Base-by-base conservation (phyloP, 768 basidiomycete species). In the Leccinum subgranulosum region DNA sequence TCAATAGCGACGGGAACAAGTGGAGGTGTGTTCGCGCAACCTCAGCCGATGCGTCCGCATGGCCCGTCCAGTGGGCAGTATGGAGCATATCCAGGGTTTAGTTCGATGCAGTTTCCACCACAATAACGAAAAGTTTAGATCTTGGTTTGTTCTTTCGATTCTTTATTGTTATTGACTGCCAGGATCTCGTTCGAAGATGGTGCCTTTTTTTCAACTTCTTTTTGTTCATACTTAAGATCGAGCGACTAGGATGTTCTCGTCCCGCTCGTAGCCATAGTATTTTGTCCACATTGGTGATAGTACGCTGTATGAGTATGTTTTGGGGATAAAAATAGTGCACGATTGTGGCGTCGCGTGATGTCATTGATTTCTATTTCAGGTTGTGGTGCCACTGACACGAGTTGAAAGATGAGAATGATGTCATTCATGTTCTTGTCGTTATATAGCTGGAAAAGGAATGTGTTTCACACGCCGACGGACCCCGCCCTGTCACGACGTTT, bases 271-370 rank as follows among this genome's bases (percentile, higher is more conserved):
- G 23, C 23, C 45, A 23, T 23, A 23, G 23, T 45, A n/a, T 21
- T 17, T 17, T 34, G 34, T 34, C 34, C 34, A 14, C 4, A 7
- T 34, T 34, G 29, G 45, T 21, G 48, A 54, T 15, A 11, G 25
- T 17, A 15, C 15, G 19, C 36, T 17, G 39, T 69, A 77, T 12
- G 75, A 72, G 79, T 80, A 65, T 34, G 72, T 31, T 4, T 56
- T 7, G 8, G n/a, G n/a, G 41, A 43, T 43, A 43, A n/a, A 19
- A 43, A n/a, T 43, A 43, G 41, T 43, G n/a, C 6, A 19, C 41
- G 15, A 9, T 43, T 21, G 31, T 31, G 31, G 31, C 31, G 31
- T 12, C 31, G 31, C 12, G n/a, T 43, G 41, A 43, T n/a, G 41
- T 17, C 19, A 21, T 43, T 3, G 41, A 19, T n/a, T 3, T 43